A percentile compares a stretch with the other conserved stretches of the same genome.
Conservation (phyloP, 257 asterid genomes). For the Eucommia ulmoides region DNA sequence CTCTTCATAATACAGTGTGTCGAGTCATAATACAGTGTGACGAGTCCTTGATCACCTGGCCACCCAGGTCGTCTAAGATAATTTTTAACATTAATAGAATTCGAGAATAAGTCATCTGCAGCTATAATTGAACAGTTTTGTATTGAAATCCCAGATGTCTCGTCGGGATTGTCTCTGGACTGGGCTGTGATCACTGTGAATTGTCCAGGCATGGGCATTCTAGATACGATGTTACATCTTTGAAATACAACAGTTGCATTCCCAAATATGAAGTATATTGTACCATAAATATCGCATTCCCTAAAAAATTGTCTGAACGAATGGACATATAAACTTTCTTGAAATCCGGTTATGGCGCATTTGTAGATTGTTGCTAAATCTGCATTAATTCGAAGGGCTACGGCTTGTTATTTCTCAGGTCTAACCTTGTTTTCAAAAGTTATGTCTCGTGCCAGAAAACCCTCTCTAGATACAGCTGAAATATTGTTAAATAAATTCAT, state of each 20-base stretch:
- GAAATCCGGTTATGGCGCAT: constrained; percentile 57
- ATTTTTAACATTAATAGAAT: constrained; percentile 28
- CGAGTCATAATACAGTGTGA: too few relatives aligned
- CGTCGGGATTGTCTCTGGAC: constrained; percentile 31
- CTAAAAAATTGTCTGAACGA: constrained; percentile 74
- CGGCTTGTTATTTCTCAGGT: constrained; percentile 73
- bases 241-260: constrained; percentile 78
- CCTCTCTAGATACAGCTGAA: constrained; percentile 74
- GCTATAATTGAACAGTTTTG: constrained; percentile 73
- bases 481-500: background rate
- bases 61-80: too few relatives aligned
- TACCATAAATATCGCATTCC: constrained; percentile 77
- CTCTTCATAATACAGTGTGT: too few relatives aligned
- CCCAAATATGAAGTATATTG: constrained; percentile 81
- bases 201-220: constrained; percentile 60
- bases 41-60: too few relatives aligned
- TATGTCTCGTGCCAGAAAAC: constrained; percentile 80
- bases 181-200: constrained; percentile 74
- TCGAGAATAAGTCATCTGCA: constrained; percentile 32
- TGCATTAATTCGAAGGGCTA: constrained; percentile 70
- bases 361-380: constrained; percentile 55
- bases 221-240: constrained; percentile 54
- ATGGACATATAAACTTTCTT: constrained; percentile 70
- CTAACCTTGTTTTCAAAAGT: constrained; percentile 75
- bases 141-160: constrained; percentile 56